Evolutionary conservation across 2,329 filamentous ascomycete species (phyloP).

Genomic region (Colletotrichum aenigma): DNA sequence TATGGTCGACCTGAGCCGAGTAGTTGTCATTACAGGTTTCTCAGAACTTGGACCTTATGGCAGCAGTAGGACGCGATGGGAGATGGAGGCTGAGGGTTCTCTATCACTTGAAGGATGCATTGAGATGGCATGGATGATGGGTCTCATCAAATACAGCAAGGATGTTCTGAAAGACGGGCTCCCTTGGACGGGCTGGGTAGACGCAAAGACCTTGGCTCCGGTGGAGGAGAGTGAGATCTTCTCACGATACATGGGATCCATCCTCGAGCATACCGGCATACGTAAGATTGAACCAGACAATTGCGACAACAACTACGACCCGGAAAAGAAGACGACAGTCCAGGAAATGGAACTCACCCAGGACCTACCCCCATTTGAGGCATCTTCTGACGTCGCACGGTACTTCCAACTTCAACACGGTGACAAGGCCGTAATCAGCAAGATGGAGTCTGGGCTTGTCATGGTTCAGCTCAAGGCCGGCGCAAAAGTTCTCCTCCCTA

Average conservation of each 20-base stretch:
- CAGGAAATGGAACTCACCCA: conserved; percentile 95
- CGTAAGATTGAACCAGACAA: conserved; percentile 96
- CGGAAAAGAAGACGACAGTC: conserved; percentile 95
- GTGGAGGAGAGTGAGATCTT: conserved; percentile 98
- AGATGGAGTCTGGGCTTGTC: conserved; percentile 93
- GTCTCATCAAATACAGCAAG: conserved; percentile 98
- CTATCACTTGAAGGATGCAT: conserved; percentile 98
- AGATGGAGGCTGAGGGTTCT: conserved; percentile 96
- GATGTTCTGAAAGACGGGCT: conserved; percentile 86
- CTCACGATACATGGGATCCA: conserved; percentile 93
- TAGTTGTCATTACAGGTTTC: conserved; percentile 96
- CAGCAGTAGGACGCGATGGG: conserved; percentile 96
- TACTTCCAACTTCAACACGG: conserved; percentile 97
- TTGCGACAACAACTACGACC: conserved; percentile 68
- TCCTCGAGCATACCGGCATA: conserved; percentile 95
- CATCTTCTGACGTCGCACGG: conserved; percentile 93
- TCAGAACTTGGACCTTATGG: conserved; percentile 96
- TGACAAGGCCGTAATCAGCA: conserved; percentile 94
- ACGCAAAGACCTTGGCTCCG: conserved; percentile 89
- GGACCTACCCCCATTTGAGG: conserved; percentile 94
- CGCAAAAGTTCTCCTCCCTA: conserved; percentile 91
- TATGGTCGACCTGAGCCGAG: conserved; percentile 98
- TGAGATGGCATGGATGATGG: conserved; percentile 99
- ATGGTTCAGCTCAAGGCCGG: conserved; percentile 94
- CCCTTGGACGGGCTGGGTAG: conserved; percentile 95